A percentile compares a stretch with the other conserved stretches of the same genome.
These are phyloP conservation scores for Entoloma clypeatum DNA, from an alignment of 1,284 basidiomycete genomes.

Conservation along the genomic window DNA sequence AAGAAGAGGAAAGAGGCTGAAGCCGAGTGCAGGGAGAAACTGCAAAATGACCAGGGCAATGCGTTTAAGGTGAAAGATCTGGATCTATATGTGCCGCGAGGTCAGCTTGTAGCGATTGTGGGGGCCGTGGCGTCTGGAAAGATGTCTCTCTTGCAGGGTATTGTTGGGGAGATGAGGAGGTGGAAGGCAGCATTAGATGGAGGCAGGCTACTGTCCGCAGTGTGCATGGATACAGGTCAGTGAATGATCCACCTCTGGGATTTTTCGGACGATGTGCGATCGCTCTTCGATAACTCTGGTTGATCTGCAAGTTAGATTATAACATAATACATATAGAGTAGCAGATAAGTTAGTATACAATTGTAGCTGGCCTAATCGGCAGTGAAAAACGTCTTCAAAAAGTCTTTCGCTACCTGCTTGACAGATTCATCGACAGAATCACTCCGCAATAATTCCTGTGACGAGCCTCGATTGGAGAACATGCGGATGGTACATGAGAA, in stretches of 20 bases:
- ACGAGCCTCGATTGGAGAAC: not conserved
- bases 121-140: constrained; percentile 65
- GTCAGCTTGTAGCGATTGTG: constrained; percentile 79
- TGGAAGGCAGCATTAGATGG: constrained; percentile 57
- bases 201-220: constrained; percentile 81
- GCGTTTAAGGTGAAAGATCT: constrained; percentile 60
- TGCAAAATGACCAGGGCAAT: constrained; percentile 32
- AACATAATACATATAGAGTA: constrained; percentile 8
- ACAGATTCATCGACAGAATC: constrained; percentile 50
- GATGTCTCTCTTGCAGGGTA: constrained; percentile 69
- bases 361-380: constrained; percentile 19
- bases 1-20: constrained; percentile 19
- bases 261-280: constrained; percentile 63
- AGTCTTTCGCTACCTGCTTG: constrained; percentile 64
- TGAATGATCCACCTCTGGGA: constrained; percentile 41
- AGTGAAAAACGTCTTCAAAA: constrained; percentile 57
- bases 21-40: constrained; percentile 20
- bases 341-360: constrained; percentile 6
- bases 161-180: constrained; percentile 79
- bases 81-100: constrained; percentile 63
- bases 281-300: constrained; percentile 56
- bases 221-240: constrained; percentile 83
- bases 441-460: constrained; percentile 51
- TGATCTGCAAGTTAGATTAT: constrained; percentile 31
- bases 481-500: not conserved